Percentiles rank a stretch among this genome's conserved stretches.
phyloP scores from a whole-genome alignment of 352 stramenopile genomes.

The Globisporangium cederbergense region DNA sequence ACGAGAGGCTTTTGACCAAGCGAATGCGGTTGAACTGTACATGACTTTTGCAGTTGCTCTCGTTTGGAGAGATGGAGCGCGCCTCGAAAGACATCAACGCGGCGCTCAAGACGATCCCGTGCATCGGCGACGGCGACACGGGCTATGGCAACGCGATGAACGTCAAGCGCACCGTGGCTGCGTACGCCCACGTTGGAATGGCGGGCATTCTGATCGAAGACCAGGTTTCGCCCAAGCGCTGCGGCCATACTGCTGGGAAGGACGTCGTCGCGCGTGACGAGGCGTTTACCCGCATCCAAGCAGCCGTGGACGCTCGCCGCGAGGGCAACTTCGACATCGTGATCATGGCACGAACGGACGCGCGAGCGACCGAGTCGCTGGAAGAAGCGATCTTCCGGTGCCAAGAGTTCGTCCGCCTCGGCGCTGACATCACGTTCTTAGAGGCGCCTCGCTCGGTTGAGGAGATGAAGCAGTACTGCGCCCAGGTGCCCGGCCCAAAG shows the following conservation, averaged over 20 bases:
- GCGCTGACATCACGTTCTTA: conserved; percentile 95
- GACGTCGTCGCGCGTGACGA: conserved; percentile 84
- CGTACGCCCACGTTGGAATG: conserved; percentile 89
- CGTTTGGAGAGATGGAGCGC: conserved; percentile 58
- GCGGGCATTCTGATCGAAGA: conserved; percentile 94
- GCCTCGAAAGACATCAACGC: conserved; percentile 40
- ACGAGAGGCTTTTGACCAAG: not conserved
- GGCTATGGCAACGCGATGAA: conserved; percentile 94
- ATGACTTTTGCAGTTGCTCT: conserved; percentile 37
- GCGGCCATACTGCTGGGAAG: conserved; percentile 91
- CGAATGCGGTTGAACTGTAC: not conserved
- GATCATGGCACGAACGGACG: conserved; percentile 93
- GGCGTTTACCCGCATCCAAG: conserved; percentile 79
- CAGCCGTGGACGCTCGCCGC: conserved; percentile 86
- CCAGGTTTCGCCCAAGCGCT: conserved; percentile 91
- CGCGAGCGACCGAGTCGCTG: conserved; percentile 83
- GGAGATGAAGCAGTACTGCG: conserved; percentile 92
- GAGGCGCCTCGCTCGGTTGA: conserved; percentile 89
- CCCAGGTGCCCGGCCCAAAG: conserved; percentile 88
- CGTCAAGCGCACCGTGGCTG: conserved; percentile 89
- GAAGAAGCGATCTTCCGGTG: conserved; percentile 92
- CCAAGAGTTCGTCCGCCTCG: conserved; percentile 87
- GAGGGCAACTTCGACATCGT: conserved; percentile 89
- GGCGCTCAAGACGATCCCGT: conserved; percentile 38
- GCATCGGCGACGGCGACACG: conserved; percentile 87